Evolutionary conservation across 352 stramenopile species (phyloP), one percentile per base, ranked within the genome.

Genomic region (Phytophthora parvispora): DNA sequence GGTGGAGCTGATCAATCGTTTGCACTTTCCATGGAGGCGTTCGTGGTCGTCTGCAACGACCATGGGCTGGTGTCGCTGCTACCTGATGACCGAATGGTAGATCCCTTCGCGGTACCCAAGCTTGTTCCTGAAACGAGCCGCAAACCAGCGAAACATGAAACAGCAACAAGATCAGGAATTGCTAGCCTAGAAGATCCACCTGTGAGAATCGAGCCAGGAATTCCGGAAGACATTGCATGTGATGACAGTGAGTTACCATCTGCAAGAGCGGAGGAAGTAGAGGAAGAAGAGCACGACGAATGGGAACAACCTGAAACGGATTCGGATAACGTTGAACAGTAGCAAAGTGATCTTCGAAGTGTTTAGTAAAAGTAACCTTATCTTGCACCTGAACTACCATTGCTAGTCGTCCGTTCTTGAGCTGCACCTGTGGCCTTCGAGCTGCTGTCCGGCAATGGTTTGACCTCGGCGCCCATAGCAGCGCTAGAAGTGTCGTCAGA

Each of bases 51-150:
- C 4, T 94, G 86, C 68, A 82, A 84, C 20, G 83, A 93, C 55
- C 84, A 94, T 47, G 86, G 86, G 4, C 71, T 94, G 16, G 86
- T 91, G 22, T 83, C 84, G 7, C 63, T 94, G 25, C 64, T 94
- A 2, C 80, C 84, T 0, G 84, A 86, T 28, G 83, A 91, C 50
- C 81, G 75, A 8, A 84, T 89, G 67, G 56, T 64, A 0, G 83
- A 90, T 53, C 86, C 83, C 15, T 92, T 91, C 42, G 45, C 53
- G 18, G 31, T 28, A 25, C 20, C 31, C 32, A 38, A 49, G 12
- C 15, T 43, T n/a, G 15, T 28, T 15, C 20, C 18, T 36, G 40
- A 60, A 47, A 32, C 20, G 18, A 61, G 45, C 43, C 51, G 52
- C 38, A 45, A 45, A 18, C 10, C 38, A n/a, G 16, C 9, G n/a